Percentiles rank a stretch among this genome's conserved stretches.
These are phyloP conservation scores for Geotrichum bryndzae DNA, from an alignment of 1,139 yeast genomes.

Conservation along the genomic window DNA sequence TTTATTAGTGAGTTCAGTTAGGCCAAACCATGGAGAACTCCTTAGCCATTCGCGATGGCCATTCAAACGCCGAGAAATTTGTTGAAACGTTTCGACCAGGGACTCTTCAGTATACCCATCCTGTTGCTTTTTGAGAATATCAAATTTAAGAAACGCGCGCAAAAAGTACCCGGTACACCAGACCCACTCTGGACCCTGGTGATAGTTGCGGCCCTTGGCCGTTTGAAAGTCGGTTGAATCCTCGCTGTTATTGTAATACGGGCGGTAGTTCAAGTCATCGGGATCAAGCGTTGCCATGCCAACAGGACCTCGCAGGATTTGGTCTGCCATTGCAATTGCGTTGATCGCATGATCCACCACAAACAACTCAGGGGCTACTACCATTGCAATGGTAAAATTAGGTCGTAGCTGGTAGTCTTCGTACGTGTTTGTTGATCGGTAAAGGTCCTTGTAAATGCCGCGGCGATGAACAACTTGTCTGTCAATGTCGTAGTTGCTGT, in stretches of 20 bases:
- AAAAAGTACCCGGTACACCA: slow-evolving; percentile 87
- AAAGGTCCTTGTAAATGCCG: slow-evolving; percentile 89
- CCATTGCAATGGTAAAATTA: slow-evolving; percentile 87
- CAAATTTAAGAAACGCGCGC: slow-evolving; percentile 61
- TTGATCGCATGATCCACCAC: slow-evolving; percentile 50
- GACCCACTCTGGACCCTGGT: slow-evolving; percentile 98
- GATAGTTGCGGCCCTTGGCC: slow-evolving; percentile 91
- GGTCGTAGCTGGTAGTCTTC: slow-evolving; percentile 94
- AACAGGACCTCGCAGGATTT: slow-evolving; percentile 71
- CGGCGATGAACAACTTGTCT: slow-evolving; percentile 68
- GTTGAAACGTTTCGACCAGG: slow-evolving; percentile 37
- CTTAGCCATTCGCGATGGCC: slow-evolving; percentile 66
- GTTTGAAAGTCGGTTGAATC: slow-evolving; percentile 87
- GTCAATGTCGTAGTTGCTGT: slow-evolving; percentile 54
- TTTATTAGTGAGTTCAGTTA: slow-evolving; percentile 86
- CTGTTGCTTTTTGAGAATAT: slow-evolving; percentile 36
- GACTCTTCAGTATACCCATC: slow-evolving; percentile 16
- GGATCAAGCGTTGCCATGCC: slow-evolving; percentile 95
- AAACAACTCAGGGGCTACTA: slow-evolving; percentile 89
- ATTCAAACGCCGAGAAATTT: slow-evolving; percentile 47
- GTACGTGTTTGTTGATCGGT: slow-evolving; percentile 71
- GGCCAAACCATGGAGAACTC: slow-evolving; percentile 83
- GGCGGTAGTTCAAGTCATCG: slow-evolving; percentile 82
- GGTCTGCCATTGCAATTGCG: slow-evolving; percentile 69
- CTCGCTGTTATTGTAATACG: slow-evolving; percentile 73